A percentile compares a stretch with the other conserved stretches of the same genome.
Conservation (phyloP, 164 flowering plant genomes). For the Macadamia integrifolia region DNA sequence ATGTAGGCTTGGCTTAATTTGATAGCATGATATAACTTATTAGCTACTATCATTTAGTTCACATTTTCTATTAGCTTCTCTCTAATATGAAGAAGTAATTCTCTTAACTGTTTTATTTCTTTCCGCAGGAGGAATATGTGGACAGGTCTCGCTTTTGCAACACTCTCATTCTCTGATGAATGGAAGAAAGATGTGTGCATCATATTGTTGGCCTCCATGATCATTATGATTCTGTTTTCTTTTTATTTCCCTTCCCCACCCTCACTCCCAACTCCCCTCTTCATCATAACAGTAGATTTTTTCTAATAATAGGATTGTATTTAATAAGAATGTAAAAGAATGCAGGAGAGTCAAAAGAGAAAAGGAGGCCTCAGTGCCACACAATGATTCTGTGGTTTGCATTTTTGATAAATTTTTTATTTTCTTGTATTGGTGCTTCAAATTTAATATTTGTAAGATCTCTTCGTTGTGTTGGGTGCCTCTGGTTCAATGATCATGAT, state of each 20-base stretch:
- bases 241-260: not conserved
- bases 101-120: not conserved
- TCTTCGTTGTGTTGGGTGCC: no score
- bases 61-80: not conserved
- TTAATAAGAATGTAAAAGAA: no score
- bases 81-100: not conserved
- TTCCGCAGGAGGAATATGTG: constrained; percentile 74
- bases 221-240: not conserved
- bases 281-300: no score
- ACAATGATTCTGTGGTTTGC: no score
- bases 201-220: not conserved
- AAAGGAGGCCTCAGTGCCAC: no score
- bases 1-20: not conserved
- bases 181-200: constrained; percentile 67
- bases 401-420: no score
- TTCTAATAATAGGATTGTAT: no score
- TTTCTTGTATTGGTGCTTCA: no score
- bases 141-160: constrained; percentile 53
- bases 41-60: not conserved
- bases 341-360: no score
- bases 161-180: constrained; percentile 64
- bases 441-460: no score
- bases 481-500: no score
- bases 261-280: no score
- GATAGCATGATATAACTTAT: not conserved